Evolutionary conservation across 139 green algal species (phyloP).

Genomic region (Eudorina sp.): DNA sequence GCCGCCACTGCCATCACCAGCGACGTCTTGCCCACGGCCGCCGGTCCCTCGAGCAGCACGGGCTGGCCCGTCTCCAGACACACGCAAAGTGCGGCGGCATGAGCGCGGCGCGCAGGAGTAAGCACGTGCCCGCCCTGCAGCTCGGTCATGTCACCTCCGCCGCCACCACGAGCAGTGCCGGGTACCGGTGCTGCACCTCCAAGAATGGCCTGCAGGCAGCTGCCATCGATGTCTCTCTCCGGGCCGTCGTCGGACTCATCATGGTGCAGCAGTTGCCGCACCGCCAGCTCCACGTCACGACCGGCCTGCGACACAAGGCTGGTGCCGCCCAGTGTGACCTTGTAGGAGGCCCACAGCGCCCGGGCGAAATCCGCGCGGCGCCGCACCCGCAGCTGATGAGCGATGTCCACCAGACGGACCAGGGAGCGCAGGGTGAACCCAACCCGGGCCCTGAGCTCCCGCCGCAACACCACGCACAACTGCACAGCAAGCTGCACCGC

Average conservation of each 20-base stretch:
- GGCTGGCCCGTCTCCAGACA: constrained; percentile 39
- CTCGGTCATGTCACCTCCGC: too few relatives aligned
- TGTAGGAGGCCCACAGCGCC: constrained; percentile 44
- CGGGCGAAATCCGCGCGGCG: not conserved
- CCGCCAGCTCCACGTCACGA: not conserved
- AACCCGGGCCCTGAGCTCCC: not conserved
- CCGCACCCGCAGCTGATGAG: not conserved
- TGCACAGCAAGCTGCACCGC: not conserved
- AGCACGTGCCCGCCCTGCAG: constrained; percentile 53
- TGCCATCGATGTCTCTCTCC: too few relatives aligned
- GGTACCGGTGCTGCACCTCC: too few relatives aligned
- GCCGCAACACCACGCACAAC: constrained; percentile 31
- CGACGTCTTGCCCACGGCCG: constrained; percentile 50
- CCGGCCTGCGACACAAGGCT: not conserved
- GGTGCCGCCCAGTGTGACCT: constrained; percentile 2
- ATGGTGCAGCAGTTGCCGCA: constrained; percentile 24
- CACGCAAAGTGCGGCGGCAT: constrained; percentile 30
- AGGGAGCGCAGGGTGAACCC: constrained; percentile 41
- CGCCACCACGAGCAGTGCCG: too few relatives aligned
- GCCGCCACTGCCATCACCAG: constrained; percentile 16
- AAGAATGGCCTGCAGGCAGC: too few relatives aligned
- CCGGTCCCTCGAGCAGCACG: constrained; percentile 58
- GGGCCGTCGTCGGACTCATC: too few relatives aligned
- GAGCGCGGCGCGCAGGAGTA: constrained; percentile 26
- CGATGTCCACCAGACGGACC: constrained; percentile 43